Conservation (phyloP, 1,284 basidiomycete species). For the Dichomitus squalens region DNA sequence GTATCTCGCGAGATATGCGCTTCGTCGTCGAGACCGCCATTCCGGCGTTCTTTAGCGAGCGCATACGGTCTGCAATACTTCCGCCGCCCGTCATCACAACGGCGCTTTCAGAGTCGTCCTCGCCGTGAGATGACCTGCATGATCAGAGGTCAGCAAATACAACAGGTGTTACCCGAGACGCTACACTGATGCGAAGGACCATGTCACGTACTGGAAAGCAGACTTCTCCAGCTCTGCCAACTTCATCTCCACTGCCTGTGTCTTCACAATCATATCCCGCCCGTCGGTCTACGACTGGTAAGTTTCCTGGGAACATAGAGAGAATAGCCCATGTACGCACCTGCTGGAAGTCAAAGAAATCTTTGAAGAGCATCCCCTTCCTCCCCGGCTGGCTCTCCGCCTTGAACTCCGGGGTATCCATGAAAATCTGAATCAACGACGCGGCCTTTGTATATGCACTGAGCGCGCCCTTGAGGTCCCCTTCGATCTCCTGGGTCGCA, state of each 20-base stretch:
- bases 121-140: slow-evolving; percentile 10
- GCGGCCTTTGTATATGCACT: slow-evolving; percentile 61
- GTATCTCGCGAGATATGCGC: slow-evolving; percentile 50
- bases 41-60: slow-evolving; percentile 68
- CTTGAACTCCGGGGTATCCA: slow-evolving; percentile 60
- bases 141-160: slow-evolving; percentile 5
- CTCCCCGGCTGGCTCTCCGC: slow-evolving; percentile 47
- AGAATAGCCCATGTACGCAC: slow-evolving; percentile 38
- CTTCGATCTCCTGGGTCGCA: slow-evolving; percentile 50
- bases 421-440: slow-evolving; percentile 53
- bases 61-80: slow-evolving; percentile 72
- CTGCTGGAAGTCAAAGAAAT: slow-evolving; percentile 60
- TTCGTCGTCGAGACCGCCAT: slow-evolving; percentile 52
- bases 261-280: slow-evolving; percentile 48
- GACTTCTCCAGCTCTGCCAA: slow-evolving; percentile 57
- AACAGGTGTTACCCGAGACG: slow-evolving; percentile 5
- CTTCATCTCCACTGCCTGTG: slow-evolving; percentile 57
- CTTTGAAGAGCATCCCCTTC: slow-evolving; percentile 54
- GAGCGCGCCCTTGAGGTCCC: slow-evolving; percentile 62
- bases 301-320: not conserved
- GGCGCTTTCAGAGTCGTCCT: slow-evolving; percentile 31
- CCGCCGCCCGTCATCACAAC: slow-evolving; percentile 45
- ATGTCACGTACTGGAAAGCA: slow-evolving; percentile 43
- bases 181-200: not conserved
- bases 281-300: slow-evolving; percentile 48